Evolutionary conservation across 2,329 filamentous ascomycete species (phyloP), one percentile per base, ranked within the genome.

Genomic region (Cercospora zeina): DNA sequence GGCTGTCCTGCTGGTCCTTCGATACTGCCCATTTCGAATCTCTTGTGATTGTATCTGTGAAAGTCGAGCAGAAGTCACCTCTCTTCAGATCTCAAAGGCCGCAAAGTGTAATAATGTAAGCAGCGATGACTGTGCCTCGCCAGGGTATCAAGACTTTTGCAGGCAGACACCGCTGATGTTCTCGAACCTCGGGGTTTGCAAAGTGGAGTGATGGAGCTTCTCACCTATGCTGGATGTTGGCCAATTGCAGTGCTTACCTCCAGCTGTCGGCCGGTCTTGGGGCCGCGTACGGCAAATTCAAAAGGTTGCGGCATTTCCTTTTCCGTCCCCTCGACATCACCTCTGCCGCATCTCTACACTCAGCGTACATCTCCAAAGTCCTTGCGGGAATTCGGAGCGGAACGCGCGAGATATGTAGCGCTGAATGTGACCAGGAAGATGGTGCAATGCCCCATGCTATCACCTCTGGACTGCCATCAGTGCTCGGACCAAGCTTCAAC

Each of bases 11-110:
- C 19, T 16, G 58, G 31, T 11, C 33, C 50, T 34, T 21, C 62
- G 8, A 61, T 58, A 51, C 62, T 64, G 13, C 62, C 62, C 62
- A 64, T 64, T 14, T 14, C 57, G 58, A 58, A n/a, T 5, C 10
- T n/a, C 42, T 14, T 14, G 10, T 24, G 10, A 47, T 4, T 21
- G 42, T 47, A 24, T 47, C 42, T 19, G 6, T 8, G 11, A 19
- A 47, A 27, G 21, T 47, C 42, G 42, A 14, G 14, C 4, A 6
- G 9, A 30, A 27, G 42, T 34, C 6, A 11, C 42, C 21, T 47
- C 42, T 45, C 2, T 19, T 13, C 0, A 13, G 19, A 24, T 45
- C 19, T 27, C 6, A 3, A 27, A 27, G 24, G 24, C 24, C 24
- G 24, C 24, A 27, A 27, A 27, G 3, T 27, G 24, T 6, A 27